Base-by-base conservation (phyloP, 179 eudicot species). In the Pouteria campechiana region DNA sequence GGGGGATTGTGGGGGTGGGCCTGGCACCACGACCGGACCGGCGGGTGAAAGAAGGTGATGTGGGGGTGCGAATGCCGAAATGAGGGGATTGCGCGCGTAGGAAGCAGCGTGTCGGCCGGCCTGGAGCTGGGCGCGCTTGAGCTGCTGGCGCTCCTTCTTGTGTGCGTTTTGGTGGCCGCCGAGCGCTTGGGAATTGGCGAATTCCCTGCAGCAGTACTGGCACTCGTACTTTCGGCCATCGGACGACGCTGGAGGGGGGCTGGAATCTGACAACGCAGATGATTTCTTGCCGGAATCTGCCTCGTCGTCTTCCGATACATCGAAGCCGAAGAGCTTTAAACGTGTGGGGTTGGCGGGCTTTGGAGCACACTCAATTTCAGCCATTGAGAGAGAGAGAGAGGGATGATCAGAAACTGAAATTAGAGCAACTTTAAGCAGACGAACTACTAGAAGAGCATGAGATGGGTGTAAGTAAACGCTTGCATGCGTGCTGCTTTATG, bases 151-250 rank as follows among this genome's bases (percentile, higher is more conserved):
- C 30, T 81, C 92, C 34, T 81, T 81, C 20, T 81, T 81, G 53
- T 81, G 92, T 3, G 92, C 92, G 65, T 81, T 79, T 46, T 89
- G 97, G 55, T 89, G 97, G 15, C 97, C 97, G 4, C 97, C 97
- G 16, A 89, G 42, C 2, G 97, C 97, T 42, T 89, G 97, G 0
- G 97, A 89, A 65, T 85, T 89, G 1, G 87, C 93, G 47, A 89
- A 89, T 44, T 85, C 90, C 0, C 95, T 57, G 56, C 66, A 81
- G 40, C 97, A 89, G 41, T 89, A 89, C 39, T 85, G 95, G 47
- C 97, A 89, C 83, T 81, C 93, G 73, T 78, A 89, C 39, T 75
- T 85, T 29, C 95, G 64, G 52, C 69, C 61, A 42, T 59, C 58
- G 46, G 68, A 0, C 39, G 1, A 23, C 25, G 49, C 32, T 12